These are phyloP conservation scores for Tolypocladium sp. DNA, from an alignment of 2,329 filamentous ascomycete species.

Conservation along the genomic window DNA sequence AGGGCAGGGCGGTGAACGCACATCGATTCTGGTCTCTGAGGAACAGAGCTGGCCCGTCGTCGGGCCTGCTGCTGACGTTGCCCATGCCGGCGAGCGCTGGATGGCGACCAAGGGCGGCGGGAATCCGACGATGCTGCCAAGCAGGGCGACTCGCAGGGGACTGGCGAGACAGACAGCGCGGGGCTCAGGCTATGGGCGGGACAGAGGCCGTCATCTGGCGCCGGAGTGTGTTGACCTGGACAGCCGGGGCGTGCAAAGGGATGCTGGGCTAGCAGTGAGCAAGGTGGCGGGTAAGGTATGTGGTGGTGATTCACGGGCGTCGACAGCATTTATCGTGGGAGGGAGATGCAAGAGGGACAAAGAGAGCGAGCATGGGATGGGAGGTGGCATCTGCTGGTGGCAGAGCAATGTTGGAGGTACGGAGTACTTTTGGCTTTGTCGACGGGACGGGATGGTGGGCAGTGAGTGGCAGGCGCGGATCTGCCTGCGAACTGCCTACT, in stretches of 20 bases:
- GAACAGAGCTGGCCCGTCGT: slow-evolving; percentile 72
- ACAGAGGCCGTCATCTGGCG: slow-evolving; percentile 14
- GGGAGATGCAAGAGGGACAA: neutral
- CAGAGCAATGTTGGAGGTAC: neutral
- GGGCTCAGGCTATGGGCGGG: slow-evolving; percentile 14
- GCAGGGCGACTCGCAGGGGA: neutral
- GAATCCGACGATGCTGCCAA: slow-evolving; percentile 4
- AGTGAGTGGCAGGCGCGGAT: neutral
- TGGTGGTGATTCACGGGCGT: neutral
- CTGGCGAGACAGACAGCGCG: slow-evolving; percentile 9
- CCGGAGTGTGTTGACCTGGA: neutral
- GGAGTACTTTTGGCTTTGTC: neutral
- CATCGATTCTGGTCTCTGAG: slow-evolving; percentile 87
- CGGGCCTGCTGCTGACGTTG: slow-evolving; percentile 79
- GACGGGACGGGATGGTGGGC: neutral
- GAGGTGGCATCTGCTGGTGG: neutral
- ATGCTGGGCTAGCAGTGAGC: slow-evolving; percentile 10
- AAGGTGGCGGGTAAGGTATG: slow-evolving; percentile 1
- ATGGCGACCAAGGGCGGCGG: neutral
- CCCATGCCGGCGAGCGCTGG: slow-evolving; percentile 58
- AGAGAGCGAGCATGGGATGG: neutral
- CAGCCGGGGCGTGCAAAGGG: neutral
- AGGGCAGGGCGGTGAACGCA: slow-evolving; percentile 36
- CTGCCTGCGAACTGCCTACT: neutral
- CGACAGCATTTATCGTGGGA: neutral